Conservation (phyloP, 2,329 filamentous ascomycete species). For the Rhytidhysteron rufulum region DNA sequence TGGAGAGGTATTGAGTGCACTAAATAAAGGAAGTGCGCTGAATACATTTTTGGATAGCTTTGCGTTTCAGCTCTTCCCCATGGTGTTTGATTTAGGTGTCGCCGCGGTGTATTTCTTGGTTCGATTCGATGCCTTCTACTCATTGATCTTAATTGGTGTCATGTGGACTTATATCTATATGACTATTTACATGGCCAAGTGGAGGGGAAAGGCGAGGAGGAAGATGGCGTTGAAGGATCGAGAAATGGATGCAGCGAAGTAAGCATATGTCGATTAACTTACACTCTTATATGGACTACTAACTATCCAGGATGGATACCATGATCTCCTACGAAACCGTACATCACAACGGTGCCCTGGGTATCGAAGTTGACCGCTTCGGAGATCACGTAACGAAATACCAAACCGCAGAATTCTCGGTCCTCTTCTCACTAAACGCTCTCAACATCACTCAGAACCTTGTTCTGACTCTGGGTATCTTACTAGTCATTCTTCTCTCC, state of each 20-base stretch:
- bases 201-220: slow-evolving; percentile 41
- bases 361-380: slow-evolving; percentile 7
- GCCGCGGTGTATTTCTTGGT: slow-evolving; percentile 59
- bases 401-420: slow-evolving; percentile 14
- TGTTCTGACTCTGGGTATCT: slow-evolving; percentile 10
- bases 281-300: slow-evolving; percentile 1
- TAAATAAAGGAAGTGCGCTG: slow-evolving; percentile 46
- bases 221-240: slow-evolving; percentile 44
- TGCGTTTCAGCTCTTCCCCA: slow-evolving; percentile 56
- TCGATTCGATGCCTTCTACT: slow-evolving; percentile 60
- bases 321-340: slow-evolving; percentile 45
- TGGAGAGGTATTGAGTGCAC: slow-evolving; percentile 50
- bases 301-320: slow-evolving; percentile 37
- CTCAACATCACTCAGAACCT: slow-evolving; percentile 16
- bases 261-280: slow-evolving; percentile 6
- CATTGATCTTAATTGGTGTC: slow-evolving; percentile 55
- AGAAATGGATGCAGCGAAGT: slow-evolving; percentile 49
- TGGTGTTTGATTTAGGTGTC: slow-evolving; percentile 57
- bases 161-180: slow-evolving; percentile 49
- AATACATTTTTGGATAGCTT: slow-evolving; percentile 56
- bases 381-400: slow-evolving; percentile 5
- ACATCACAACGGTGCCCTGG: slow-evolving; percentile 13
- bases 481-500: slow-evolving; percentile 9
- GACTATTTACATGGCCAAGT: slow-evolving; percentile 51
- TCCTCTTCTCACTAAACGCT: slow-evolving; percentile 12